Evolutionary conservation across 441 rosid genomes (phyloP), one percentile per base, ranked within the genome.

Genomic region (Gossypium trilobum): DNA sequence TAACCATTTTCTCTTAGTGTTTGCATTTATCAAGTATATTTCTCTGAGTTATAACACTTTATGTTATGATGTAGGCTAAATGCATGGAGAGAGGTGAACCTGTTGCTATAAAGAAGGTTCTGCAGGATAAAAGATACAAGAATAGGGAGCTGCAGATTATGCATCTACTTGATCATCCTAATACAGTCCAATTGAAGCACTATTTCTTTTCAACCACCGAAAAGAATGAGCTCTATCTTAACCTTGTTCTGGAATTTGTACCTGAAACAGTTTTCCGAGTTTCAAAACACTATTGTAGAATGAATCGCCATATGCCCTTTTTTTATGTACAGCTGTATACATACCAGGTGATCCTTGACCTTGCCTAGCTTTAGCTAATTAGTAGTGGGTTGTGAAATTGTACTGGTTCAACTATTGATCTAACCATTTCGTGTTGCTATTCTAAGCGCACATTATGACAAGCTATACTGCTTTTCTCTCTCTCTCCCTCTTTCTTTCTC

Each of bases 101-200:
- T 68, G 91, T 92, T 68, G 96, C 97, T 65, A 92, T 92, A 61
- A 92, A 92, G 89, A 92, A 92, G 85, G 97, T 90, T 68, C 75
- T 89, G 74, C 96, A 92, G 78, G 97, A 92, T 79, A 92, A 87
- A 81, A 92, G 96, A 86, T 92, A 89, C 89, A 92, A 90, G 78
- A 92, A 92, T 73, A 88, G 97, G 68, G 96, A 92, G 80, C 92
- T 92, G 73, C 90, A 90, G 82, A 83, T 87, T 23, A 89, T 89
- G 91, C 85, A 87, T 33, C 22, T 84, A 68, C 94, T 92, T 51
- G 42, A 84, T 74, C 97, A 90, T 81, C 96, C 88, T 36, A 92
- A 92, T 78, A 89, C 84, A 13, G 89, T 92, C 70, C 86, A 75
- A 39, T 83, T 90, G 70, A 92, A 87, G 77, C 92, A 92, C 70